Evolutionary conservation across 345 rosid species (phyloP).

Genomic region (Aurinia saxatilis): DNA sequence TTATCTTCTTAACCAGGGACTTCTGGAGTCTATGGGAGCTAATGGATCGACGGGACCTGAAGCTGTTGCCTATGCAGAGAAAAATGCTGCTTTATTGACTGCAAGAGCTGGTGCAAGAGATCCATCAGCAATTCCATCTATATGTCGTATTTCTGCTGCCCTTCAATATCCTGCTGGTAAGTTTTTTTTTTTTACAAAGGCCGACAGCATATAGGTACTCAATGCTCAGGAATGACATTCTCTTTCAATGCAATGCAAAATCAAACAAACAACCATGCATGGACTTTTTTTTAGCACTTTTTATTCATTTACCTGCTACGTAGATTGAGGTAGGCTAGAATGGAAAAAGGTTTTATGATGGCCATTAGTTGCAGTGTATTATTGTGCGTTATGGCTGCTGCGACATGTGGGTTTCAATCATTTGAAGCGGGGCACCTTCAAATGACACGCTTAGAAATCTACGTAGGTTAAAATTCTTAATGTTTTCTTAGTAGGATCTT

Average conservation of each 20-base stretch:
- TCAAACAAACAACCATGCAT: neutral
- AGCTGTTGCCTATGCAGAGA: slow-evolving; percentile 84
- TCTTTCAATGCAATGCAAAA: neutral
- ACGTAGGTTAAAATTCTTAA: neutral
- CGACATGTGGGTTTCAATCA: neutral
- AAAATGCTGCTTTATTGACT: slow-evolving; percentile 83
- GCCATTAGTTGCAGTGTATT: neutral
- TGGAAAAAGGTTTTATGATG: neutral
- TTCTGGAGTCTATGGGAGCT: slow-evolving; percentile 82
- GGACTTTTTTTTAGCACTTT: neutral
- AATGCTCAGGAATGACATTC: neutral
- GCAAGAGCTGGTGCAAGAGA: slow-evolving; percentile 99
- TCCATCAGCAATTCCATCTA: slow-evolving; percentile 97
- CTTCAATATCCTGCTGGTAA: slow-evolving; percentile 92
- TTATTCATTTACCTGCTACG: neutral
- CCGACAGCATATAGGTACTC: neutral
- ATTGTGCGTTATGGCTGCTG: neutral
- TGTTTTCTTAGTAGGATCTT: neutral
- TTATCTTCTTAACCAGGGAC: slow-evolving; percentile 53
- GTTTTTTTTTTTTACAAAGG: neutral
- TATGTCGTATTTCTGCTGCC: slow-evolving; percentile 92
- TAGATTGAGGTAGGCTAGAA: neutral
- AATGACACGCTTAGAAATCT: neutral
- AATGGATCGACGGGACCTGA: slow-evolving; percentile 89
- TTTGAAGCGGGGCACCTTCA: neutral